Evolutionary conservation across 768 basidiomycete species (phyloP).

Genomic region (Tricholoma sp.): DNA sequence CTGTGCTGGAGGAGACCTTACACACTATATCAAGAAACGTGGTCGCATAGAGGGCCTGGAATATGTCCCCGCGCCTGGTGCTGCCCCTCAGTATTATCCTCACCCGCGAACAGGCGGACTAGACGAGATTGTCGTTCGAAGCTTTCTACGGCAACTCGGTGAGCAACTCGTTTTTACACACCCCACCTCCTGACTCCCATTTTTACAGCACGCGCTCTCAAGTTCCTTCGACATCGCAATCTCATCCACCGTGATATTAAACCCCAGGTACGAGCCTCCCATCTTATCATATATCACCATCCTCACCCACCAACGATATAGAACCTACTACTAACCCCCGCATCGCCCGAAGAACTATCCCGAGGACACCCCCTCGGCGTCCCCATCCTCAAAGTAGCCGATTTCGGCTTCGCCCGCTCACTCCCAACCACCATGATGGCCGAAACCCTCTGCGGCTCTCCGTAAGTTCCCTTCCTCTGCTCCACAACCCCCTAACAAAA

Average conservation of each 20-base stretch:
- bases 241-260: constrained; percentile 98
- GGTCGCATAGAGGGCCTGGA: constrained; percentile 88
- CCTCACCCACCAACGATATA: constrained; percentile 22
- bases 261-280: constrained; percentile 59
- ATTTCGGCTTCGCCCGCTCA: constrained; percentile 95
- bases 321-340: constrained; percentile 88
- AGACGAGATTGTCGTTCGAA: constrained; percentile 85
- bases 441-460: constrained; percentile 96
- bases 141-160: constrained; percentile 82
- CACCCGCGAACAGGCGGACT: constrained; percentile 90
- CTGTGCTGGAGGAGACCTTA: constrained; percentile 94
- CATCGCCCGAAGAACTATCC: constrained; percentile 72
- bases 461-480: constrained; percentile 48
- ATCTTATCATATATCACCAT: not conserved
- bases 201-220: constrained; percentile 77
- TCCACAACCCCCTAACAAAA: constrained; percentile 1
- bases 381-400: constrained; percentile 94
- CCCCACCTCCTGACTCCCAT: constrained; percentile 5
- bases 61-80: constrained; percentile 65
- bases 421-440: constrained; percentile 92
- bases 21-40: constrained; percentile 96
- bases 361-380: constrained; percentile 89
- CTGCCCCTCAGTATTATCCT: constrained; percentile 78
- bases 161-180: not conserved
- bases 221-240: constrained; percentile 83